A percentile compares a stretch with the other conserved stretches of the same genome.
Conservation (phyloP, 805 yeast species). For the Candida manassasensis region DNA sequence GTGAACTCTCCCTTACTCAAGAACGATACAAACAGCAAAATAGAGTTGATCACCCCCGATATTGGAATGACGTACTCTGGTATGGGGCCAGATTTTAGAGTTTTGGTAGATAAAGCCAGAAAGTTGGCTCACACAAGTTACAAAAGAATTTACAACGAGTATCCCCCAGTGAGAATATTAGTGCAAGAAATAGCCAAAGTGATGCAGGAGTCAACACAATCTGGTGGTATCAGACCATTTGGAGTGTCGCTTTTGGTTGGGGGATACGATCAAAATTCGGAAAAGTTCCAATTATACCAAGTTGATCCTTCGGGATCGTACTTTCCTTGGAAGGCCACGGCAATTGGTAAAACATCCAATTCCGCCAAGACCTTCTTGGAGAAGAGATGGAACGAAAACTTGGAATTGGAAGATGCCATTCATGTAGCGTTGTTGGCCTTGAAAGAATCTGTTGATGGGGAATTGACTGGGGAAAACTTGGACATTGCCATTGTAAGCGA, state of each 20-base stretch:
- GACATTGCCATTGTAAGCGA: slow-evolving; percentile 86
- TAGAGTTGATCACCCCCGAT: slow-evolving; percentile 84
- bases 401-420: slow-evolving; percentile 96
- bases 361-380: slow-evolving; percentile 98
- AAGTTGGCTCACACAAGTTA: slow-evolving; percentile 89
- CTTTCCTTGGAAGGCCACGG: slow-evolving; percentile 99
- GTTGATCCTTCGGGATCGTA: slow-evolving; percentile 97
- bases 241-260: slow-evolving; percentile 95
- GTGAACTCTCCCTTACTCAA: slow-evolving; percentile 74
- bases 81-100: slow-evolving; percentile 98
- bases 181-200: slow-evolving; percentile 93
- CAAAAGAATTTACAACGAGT: slow-evolving; percentile 90
- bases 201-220: slow-evolving; percentile 98
- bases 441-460: slow-evolving; percentile 97
- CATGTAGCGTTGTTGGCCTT: slow-evolving; percentile 92
- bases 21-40: slow-evolving; percentile 69
- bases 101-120: slow-evolving; percentile 88
- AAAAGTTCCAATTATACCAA: slow-evolving; percentile 76
- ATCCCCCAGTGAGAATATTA: slow-evolving; percentile 92
- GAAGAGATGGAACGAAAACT: slow-evolving; percentile 96
- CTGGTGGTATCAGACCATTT: slow-evolving; percentile 98
- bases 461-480: slow-evolving; percentile 92
- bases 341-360: slow-evolving; percentile 92
- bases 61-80: slow-evolving; percentile 97
- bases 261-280: slow-evolving; percentile 78